Conservation (phyloP, 306 rosid species). For the Cicer bijugum region DNA sequence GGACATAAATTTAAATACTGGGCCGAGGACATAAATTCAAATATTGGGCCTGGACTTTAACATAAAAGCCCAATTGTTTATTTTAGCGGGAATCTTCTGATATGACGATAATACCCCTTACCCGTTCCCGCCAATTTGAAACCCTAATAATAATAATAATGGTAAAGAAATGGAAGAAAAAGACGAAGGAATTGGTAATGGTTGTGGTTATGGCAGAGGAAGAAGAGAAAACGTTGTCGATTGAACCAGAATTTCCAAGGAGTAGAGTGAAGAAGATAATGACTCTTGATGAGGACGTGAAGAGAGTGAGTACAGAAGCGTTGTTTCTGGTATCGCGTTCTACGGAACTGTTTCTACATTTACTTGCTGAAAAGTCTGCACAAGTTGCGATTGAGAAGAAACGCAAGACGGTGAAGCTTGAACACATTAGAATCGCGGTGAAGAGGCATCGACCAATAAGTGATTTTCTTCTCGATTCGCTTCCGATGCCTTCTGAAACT, state of each 20-base stretch:
- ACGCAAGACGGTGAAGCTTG: slow-evolving; percentile 79
- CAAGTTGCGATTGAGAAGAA: slow-evolving; percentile 68
- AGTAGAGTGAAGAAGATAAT: slow-evolving; percentile 80
- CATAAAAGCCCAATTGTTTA: background rate
- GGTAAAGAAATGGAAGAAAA: background rate
- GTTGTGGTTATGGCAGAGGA: slow-evolving; percentile 51
- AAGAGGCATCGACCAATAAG: slow-evolving; percentile 75
- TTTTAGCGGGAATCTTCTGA: background rate
- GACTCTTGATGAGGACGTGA: slow-evolving; percentile 70
- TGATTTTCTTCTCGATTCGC: slow-evolving; percentile 86
- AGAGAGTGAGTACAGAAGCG: slow-evolving; percentile 77
- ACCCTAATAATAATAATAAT: slow-evolving; percentile 38
- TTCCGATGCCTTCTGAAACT: slow-evolving; percentile 58
- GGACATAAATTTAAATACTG: background rate
- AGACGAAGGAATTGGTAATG: background rate
- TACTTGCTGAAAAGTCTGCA: slow-evolving; percentile 76
- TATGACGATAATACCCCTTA: slow-evolving; percentile 34
- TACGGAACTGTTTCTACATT: slow-evolving; percentile 74
- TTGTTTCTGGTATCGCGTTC: slow-evolving; percentile 69
- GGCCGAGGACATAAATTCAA: slow-evolving; percentile 16
- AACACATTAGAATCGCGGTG: slow-evolving; percentile 64
- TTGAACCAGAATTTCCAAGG: slow-evolving; percentile 61
- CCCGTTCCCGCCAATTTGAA: slow-evolving; percentile 53
- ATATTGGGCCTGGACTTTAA: slow-evolving; percentile 5
- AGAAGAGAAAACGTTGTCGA: slow-evolving; percentile 41